Percentiles rank a stretch among this genome's conserved stretches.
Evolutionary conservation across 768 basidiomycete genomes (phyloP).

Genomic region (Daedaleopsis nitida): DNA sequence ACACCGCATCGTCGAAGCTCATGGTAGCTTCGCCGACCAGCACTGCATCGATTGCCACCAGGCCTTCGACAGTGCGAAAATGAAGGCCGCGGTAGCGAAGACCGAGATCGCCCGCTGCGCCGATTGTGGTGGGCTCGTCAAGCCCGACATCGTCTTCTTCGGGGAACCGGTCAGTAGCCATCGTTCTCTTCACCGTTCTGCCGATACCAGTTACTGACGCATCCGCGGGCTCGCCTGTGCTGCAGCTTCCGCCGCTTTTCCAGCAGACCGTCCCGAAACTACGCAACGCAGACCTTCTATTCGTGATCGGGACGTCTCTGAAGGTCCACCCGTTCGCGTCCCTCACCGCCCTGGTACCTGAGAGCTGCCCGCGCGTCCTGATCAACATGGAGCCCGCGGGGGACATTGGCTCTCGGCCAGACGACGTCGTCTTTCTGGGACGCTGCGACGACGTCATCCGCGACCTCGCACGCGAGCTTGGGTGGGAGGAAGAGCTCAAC

Average conservation of each 20-base stretch:
- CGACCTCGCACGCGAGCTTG: slow-evolving; percentile 64
- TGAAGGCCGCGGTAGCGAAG: slow-evolving; percentile 62
- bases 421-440: slow-evolving; percentile 67
- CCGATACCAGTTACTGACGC: not conserved
- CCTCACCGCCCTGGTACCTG: slow-evolving; percentile 54
- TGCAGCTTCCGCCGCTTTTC: slow-evolving; percentile 76
- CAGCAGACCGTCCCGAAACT: slow-evolving; percentile 56
- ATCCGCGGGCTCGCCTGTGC: not conserved
- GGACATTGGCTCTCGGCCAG: slow-evolving; percentile 50
- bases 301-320: slow-evolving; percentile 90
- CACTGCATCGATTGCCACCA: slow-evolving; percentile 76
- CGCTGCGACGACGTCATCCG: slow-evolving; percentile 71
- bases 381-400: slow-evolving; percentile 89
- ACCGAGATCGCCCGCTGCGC: slow-evolving; percentile 71
- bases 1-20: slow-evolving; percentile 86
- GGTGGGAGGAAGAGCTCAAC: slow-evolving; percentile 56
- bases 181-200: not conserved
- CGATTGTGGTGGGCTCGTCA: slow-evolving; percentile 72
- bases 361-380: slow-evolving; percentile 73
- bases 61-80: slow-evolving; percentile 63
- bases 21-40: slow-evolving; percentile 91
- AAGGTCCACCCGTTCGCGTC: slow-evolving; percentile 89
- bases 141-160: slow-evolving; percentile 96
- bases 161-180: slow-evolving; percentile 64
- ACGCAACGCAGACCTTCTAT: slow-evolving; percentile 73